Conservation (phyloP, 78 protist species). For the Cavenderia fasciculata region DNA sequence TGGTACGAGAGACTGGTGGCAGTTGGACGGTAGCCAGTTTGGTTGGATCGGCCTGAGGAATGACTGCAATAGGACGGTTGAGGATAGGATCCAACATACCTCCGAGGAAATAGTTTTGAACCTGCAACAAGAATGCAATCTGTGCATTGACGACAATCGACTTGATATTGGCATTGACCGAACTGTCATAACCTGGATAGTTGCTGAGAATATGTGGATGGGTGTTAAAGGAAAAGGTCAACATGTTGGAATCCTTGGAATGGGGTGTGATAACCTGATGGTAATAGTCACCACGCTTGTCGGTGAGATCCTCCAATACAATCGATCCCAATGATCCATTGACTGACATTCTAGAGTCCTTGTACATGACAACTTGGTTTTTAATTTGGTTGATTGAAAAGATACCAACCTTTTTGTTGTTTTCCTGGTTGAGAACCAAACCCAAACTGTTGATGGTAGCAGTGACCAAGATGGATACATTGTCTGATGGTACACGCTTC, state of each 20-base stretch:
- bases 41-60: background rate
- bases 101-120: conserved; percentile 66
- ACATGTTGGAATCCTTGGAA: background rate
- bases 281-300: background rate
- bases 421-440: conserved; percentile 61
- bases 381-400: conserved; percentile 38
- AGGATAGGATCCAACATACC: conserved; percentile 70
- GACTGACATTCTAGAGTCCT: conserved; percentile 36
- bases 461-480: conserved; percentile 1
- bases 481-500: conserved; percentile 22
- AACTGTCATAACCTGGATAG: conserved; percentile 47
- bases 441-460: conserved; percentile 47
- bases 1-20: conserved; percentile 8
- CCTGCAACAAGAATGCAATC: conserved; percentile 9
- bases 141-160: conserved; percentile 58
- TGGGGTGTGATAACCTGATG: conserved; percentile 37
- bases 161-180: conserved; percentile 33
- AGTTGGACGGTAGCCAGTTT: background rate
- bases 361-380: conserved; percentile 19
- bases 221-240: conserved; percentile 26
- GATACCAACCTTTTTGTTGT: conserved; percentile 21
- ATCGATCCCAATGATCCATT: conserved; percentile 30
- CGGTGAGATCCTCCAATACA: conserved; percentile 32
- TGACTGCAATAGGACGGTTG: background rate
- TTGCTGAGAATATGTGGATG: background rate